Base-by-base conservation (phyloP, 179 eudicot species). In the Actinidia arguta region DNA sequence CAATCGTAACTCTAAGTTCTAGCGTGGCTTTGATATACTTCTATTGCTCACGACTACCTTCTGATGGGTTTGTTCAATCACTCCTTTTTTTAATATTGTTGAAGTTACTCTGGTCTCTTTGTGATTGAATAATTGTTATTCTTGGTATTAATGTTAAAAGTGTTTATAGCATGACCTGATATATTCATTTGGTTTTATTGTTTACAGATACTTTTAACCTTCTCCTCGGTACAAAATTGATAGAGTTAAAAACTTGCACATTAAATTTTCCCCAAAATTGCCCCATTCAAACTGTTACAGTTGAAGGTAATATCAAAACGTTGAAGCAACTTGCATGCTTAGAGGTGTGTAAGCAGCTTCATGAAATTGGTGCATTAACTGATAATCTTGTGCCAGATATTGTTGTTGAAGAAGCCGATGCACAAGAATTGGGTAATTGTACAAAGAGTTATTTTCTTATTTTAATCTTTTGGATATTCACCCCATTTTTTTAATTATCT, bases 31-130 rank as follows among this genome's bases (percentile, higher is more conserved):
- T 95, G 83, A 71, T 94, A 71, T 84, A 95, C 83, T 94, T 91
- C 88, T 97, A 95, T 73, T 97, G 99, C 88, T 92, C 99, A 12
- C 86, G 94, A 48, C 93, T 97, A 39, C 99, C 99, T 55, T 91
- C 96, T 62, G 99, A 97, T 36, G 92, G 97, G 98, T 95, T 89
- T 86, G 92, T 83, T 86, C 75, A 10, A 66, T 39, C 39, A 78
- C 50, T 70, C 50, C 36, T 42, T 73, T 59, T 36, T 58, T 64
- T 36, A 55, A 8, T 62, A 0, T 47, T 48, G 13, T 31, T 12
- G 70, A 25, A 46, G 11, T 20, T 6, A 6, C 25, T 84, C 11
- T 22, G 36, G 42, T 56, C 42, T 13, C 7, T 48, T 63, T 14
- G 14, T 58, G 39, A 51, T n/a, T n/a, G n/a, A n/a, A n/a, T n/a